phyloP scores from a whole-genome alignment of 345 rosid genomes.

The Rhodamnia rubescens region DNA sequence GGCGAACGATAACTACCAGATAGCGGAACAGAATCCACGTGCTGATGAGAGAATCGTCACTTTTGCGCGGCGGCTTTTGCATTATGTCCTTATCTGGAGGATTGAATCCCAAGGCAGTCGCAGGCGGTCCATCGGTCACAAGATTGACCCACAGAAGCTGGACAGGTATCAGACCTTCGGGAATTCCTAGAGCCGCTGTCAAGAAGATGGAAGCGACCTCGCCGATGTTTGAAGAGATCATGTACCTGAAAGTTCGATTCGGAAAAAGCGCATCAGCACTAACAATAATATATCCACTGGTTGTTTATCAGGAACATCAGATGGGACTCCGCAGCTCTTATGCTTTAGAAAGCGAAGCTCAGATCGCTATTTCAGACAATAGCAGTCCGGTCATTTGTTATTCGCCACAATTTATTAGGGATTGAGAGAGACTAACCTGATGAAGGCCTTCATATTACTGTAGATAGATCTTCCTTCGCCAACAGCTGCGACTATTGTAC shows the following conservation, averaged over 20 bases:
- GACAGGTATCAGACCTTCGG: constrained; percentile 69
- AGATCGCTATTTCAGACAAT: neutral
- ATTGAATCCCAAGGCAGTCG: constrained; percentile 73
- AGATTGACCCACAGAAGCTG: constrained; percentile 86
- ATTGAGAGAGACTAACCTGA: constrained; percentile 26
- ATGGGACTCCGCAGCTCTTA: neutral
- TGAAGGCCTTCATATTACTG: constrained; percentile 70
- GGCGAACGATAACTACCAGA: constrained; percentile 29
- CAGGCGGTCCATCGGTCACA: constrained; percentile 80
- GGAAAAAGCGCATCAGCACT: neutral
- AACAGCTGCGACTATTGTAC: constrained; percentile 62
- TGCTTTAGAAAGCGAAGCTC: neutral
- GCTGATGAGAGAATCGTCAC: constrained; percentile 52
- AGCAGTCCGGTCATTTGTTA: neutral
- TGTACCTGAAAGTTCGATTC: constrained; percentile 35
- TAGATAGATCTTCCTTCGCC: constrained; percentile 74
- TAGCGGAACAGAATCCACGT: constrained; percentile 71
- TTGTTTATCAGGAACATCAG: neutral
- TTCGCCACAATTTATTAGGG: neutral
- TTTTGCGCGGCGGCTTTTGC: constrained; percentile 67
- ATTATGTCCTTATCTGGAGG: constrained; percentile 65
- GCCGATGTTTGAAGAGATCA: constrained; percentile 78
- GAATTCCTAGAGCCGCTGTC: constrained; percentile 72
- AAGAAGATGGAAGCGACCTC: constrained; percentile 72
- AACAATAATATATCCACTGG: neutral